phyloP scores from a whole-genome alignment of 129 eudicot species.

The Rutidosis leptorrhynchoides region DNA sequence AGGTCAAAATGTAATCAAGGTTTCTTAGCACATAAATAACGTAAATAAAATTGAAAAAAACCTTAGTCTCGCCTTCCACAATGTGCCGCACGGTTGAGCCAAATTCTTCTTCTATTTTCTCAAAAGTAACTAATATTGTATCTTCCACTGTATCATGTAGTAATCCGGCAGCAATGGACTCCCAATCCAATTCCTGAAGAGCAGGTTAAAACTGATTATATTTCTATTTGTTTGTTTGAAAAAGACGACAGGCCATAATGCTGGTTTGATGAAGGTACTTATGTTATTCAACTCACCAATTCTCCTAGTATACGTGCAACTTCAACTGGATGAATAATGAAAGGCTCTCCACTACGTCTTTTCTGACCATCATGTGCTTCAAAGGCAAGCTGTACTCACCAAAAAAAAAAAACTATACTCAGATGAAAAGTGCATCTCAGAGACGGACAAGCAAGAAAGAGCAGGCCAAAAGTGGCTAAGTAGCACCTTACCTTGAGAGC shows the following conservation, averaged over 20 bases:
- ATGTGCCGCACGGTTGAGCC: constrained; percentile 82
- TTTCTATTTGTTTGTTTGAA: too few relatives aligned
- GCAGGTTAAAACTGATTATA: too few relatives aligned
- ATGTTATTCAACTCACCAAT: constrained; percentile 85
- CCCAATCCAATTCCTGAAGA: constrained; percentile 99
- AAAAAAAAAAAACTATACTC: too few relatives aligned
- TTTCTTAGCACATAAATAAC: constrained; percentile 5
- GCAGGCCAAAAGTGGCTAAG: background rate
- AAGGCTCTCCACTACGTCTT: constrained; percentile 98
- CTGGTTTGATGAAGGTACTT: too few relatives aligned
- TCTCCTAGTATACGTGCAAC: constrained; percentile 95
- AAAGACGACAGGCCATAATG: too few relatives aligned
- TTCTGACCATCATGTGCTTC: constrained; percentile 99
- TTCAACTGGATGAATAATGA: constrained; percentile 95
- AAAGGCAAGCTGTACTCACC: constrained; percentile 98
- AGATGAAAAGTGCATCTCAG: too few relatives aligned
- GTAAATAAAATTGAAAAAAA: constrained; percentile 13
- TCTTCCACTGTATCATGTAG: constrained; percentile 95
- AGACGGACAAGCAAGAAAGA: too few relatives aligned
- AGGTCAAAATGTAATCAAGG: constrained; percentile 7
- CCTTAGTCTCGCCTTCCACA: constrained; percentile 99
- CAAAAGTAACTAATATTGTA: constrained; percentile 86
- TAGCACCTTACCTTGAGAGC: constrained; percentile 68
- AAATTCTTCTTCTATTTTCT: constrained; percentile 74
- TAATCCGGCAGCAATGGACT: constrained; percentile 95